phyloP scores from a whole-genome alignment of 352 stramenopile species.

The Globisporangium parvum region DNA sequence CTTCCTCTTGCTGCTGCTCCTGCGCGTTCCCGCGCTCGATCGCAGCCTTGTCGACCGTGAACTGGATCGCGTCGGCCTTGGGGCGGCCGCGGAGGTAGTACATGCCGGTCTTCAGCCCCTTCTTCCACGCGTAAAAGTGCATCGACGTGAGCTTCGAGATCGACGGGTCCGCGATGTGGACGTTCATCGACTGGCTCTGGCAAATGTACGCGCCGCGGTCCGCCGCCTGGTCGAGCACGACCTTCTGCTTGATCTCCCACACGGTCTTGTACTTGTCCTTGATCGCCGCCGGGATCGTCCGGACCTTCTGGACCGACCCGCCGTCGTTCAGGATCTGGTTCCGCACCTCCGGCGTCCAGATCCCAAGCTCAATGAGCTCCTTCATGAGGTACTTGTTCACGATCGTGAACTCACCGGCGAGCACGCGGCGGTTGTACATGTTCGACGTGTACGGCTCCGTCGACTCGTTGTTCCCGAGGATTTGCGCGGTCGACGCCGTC shows the following conservation, averaged over 20 bases:
- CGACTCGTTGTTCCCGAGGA: conserved; percentile 99
- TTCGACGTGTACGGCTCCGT: conserved; percentile 99
- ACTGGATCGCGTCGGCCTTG: conserved; percentile 99
- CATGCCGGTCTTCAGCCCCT: conserved; percentile 99
- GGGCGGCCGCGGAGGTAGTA: conserved; percentile 99
- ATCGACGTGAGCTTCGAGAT: conserved; percentile 98
- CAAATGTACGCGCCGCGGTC: conserved; percentile 99
- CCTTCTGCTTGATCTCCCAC: conserved; percentile 99
- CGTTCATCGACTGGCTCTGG: conserved; percentile 97
- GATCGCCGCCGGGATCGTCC: conserved; percentile 67
- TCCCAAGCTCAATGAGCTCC: conserved; percentile 93
- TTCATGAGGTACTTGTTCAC: conserved; percentile 99
- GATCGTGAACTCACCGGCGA: conserved; percentile 98
- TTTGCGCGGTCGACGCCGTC: conserved; percentile 98
- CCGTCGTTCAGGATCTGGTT: conserved; percentile 98
- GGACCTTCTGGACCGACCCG: conserved; percentile 93
- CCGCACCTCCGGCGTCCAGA: conserved; percentile 96
- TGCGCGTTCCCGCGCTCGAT: conserved; percentile 26
- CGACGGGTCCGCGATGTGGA: conserved; percentile 98
- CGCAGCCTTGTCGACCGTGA: conserved; percentile 98
- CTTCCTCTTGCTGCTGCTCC: conserved; percentile 22
- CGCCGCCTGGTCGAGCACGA: conserved; percentile 96
- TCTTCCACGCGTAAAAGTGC: conserved; percentile 99
- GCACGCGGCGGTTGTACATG: conserved; percentile 99
- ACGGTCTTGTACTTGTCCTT: conserved; percentile 99